A percentile compares a stretch with the other conserved stretches of the same genome.
Evolutionary conservation across 495 filamentous ascomycete genomes (phyloP).

Genomic region (Xeromyces bisporus): DNA sequence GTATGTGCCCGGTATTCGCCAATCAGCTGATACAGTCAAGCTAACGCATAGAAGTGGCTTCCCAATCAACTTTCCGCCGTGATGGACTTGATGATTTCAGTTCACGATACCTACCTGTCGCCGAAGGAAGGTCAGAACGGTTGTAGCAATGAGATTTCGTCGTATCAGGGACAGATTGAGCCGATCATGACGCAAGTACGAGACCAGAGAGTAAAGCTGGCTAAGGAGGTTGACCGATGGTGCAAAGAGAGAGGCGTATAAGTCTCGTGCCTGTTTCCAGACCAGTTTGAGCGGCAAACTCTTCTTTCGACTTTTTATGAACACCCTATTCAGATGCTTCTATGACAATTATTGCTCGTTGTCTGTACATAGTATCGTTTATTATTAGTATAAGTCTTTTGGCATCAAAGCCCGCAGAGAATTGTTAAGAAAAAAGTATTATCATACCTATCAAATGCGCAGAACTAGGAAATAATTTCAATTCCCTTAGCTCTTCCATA

Average conservation of each 20-base stretch:
- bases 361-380: no score
- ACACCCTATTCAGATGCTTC: no score
- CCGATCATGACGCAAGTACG: conserved; percentile 57
- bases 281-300: no score
- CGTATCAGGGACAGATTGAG: conserved; percentile 26
- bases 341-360: no score
- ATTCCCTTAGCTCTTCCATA: conserved; percentile 20
- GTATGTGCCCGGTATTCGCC: conserved; percentile 29
- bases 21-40: background rate
- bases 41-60: conserved; percentile 67
- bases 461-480: conserved; percentile 10
- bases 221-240: conserved; percentile 65
- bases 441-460: conserved; percentile 4
- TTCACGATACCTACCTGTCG: conserved; percentile 34
- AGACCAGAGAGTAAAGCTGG: conserved; percentile 51
- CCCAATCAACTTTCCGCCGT: conserved; percentile 72
- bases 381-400: no score
- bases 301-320: no score
- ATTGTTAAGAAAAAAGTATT: no score
- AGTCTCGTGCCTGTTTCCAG: background rate
- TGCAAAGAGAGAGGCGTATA: conserved; percentile 52
- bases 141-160: conserved; percentile 15
- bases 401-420: no score
- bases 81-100: conserved; percentile 52
- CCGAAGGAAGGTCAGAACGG: conserved; percentile 23